Evolutionary conservation across 768 basidiomycete genomes (phyloP), one percentile per base, ranked within the genome.

Genomic region (Pleurotus platypus): DNA sequence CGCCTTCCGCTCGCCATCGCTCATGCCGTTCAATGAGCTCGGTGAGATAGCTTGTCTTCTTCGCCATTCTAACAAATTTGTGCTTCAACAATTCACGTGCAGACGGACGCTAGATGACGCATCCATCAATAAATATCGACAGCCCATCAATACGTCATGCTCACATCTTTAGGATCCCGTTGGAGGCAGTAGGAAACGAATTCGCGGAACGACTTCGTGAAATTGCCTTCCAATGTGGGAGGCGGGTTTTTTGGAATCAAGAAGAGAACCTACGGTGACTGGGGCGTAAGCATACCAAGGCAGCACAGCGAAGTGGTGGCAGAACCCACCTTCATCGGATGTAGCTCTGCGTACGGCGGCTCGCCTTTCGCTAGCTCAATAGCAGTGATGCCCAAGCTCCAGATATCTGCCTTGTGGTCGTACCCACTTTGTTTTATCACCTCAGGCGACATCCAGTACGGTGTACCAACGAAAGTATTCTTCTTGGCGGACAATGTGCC

Each of bases 391-490:
- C 96, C 97, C 60, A 99, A 74, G 71, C 90, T 93, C 97, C 97
- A 99, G 49, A 99, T 98, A 71, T 99, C 97, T 13, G 97, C 97
- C 69, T 98, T 98, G 70, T 95, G 90, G 66, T 98, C 97, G 72
- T 99, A 99, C 3, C 97, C 97, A 57, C 94, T 96, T 73, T 99
- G 97, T 70, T 98, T 98, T 77, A 99, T 99, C 20, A 98, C 95
- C 68, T 99, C 97, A 5, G 97, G 97, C 5, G 93, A 94, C 97
- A 99, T 99, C 97, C 97, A 99, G 68, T 98, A 99, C 2, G 96
- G 96, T 15, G 96, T 95, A 26, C 93, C 93, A 30, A 96, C 96
- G 68, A 95, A 98, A 0, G 96, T 99, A 64, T 99, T 98, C 83
- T 98, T 94, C 82, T 93, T 94, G 16, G 91, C 92, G 9, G 90